Percentiles rank a stretch among this genome's conserved stretches.
Evolutionary conservation across 1,139 yeast genomes (phyloP).

Genomic region (Scheffersomyces cryptocercus): DNA sequence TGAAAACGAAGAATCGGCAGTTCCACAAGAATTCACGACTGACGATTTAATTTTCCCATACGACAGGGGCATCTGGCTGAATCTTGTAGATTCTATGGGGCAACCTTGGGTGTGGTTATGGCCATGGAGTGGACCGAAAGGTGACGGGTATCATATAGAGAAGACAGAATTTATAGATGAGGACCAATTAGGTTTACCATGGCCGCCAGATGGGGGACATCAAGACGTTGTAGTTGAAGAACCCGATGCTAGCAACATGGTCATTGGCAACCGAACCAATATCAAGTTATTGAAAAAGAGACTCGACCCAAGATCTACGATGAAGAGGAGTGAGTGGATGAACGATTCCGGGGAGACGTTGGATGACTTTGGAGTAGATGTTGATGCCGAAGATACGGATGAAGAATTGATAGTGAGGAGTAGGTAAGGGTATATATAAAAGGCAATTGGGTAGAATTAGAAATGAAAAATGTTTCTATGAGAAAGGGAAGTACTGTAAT

Average conservation of each 20-base stretch:
- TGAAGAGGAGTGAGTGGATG: constrained; percentile 57
- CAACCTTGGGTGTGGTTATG: constrained; percentile 63
- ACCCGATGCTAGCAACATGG: constrained; percentile 13
- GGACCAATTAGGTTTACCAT: constrained; percentile 67
- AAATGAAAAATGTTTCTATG: too few relatives aligned
- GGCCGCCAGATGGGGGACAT: constrained; percentile 88
- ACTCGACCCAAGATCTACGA: constrained; percentile 21
- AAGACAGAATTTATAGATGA: constrained; percentile 56
- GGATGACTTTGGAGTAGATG: constrained; percentile 85
- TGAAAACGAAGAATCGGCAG: constrained; percentile 7
- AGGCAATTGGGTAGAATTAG: background rate
- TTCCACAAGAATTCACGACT: constrained; percentile 38
- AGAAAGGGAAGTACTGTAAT: too few relatives aligned
- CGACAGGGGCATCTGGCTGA: constrained; percentile 64
- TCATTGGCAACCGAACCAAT: constrained; percentile 19
- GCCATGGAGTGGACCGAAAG: constrained; percentile 63
- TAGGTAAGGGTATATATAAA: background rate
- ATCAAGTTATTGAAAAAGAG: constrained; percentile 17
- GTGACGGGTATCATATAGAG: constrained; percentile 48
- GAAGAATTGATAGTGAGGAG: constrained; percentile 10
- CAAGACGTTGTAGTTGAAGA: constrained; percentile 25
- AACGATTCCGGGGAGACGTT: constrained; percentile 82
- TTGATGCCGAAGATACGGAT: constrained; percentile 54
- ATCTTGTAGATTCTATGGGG: constrained; percentile 54
- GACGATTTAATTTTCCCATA: constrained; percentile 79